A percentile compares a stretch with the other conserved stretches of the same genome.
phyloP scores from a whole-genome alignment of 129 eudicot genomes.

The Arctium minus region DNA sequence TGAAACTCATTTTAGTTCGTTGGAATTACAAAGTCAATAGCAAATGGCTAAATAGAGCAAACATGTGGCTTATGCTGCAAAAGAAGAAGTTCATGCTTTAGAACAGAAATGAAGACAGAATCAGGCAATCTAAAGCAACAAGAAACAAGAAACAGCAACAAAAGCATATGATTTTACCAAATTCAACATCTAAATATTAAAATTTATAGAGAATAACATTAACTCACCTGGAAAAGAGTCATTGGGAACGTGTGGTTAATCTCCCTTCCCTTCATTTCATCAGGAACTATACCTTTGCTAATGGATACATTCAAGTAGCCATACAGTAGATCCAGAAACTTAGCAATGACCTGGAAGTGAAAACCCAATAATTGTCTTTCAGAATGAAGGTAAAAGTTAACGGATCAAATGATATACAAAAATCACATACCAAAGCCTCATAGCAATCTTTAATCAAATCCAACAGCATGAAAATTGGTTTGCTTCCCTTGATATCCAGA shows the following conservation, averaged over 20 bases:
- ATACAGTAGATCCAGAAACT: conserved; percentile 63
- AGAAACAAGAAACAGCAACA: neutral
- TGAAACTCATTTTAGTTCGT: neutral
- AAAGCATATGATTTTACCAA: neutral
- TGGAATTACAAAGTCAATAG: neutral
- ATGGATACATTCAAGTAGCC: conserved; percentile 64
- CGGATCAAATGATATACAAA: neutral
- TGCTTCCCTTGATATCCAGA: conserved; percentile 55
- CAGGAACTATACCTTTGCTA: conserved; percentile 65
- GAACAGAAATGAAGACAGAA: neutral
- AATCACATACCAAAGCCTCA: conserved; percentile 67
- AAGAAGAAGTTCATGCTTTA: neutral
- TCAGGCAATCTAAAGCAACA: neutral
- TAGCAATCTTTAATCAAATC: conserved; percentile 73
- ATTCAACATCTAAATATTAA: neutral
- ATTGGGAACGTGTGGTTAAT: conserved; percentile 80
- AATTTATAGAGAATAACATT: conserved; percentile 2
- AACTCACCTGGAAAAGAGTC: conserved; percentile 80
- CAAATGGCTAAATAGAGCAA: neutral
- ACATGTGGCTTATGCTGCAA: neutral
- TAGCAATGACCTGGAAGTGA: conserved; percentile 69
- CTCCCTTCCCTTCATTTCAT: conserved; percentile 94
- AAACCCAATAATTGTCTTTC: neutral
- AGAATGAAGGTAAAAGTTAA: neutral
- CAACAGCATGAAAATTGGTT: conserved; percentile 54